Base-by-base conservation (phyloP, 495 filamentous ascomycete species). In the Aspergillus cavernicola region DNA sequence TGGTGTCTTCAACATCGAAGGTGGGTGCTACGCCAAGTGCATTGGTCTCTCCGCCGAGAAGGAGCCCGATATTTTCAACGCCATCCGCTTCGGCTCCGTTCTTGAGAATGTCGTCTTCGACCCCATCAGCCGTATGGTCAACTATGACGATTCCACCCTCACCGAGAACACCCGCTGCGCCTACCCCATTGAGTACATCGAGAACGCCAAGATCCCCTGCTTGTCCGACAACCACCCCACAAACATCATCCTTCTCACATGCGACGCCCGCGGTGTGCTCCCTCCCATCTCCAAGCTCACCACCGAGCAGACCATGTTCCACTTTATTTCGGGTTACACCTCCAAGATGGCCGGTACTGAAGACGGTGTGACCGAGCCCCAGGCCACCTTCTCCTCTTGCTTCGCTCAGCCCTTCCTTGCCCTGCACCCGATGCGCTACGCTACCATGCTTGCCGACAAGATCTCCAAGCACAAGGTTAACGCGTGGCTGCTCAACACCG, bases 291-390 rank as follows among this genome's bases (percentile, higher is more conserved):
- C 90, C 61, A 98, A 97, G 81, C 86, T 98, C 66, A 87, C 86
- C 79, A 82, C 86, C 61, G 88, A 90, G 64, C 93, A 98, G 76
- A 96, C 89, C 66, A 97, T 98, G 92, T 98, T 97, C 84, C 93
- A 98, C 83, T 98, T 98, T 82, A 98, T 98, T 72, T 93, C 88
- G 16, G 93, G 93, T 65, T 98, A 98, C 80, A 98, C 93, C 50
- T 97, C 95, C 64, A 98, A 98, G 86, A 97, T 98, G 95, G 95
- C 92, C 56, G 93, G 93, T 65, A 98, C 93, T 40, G 93, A 98
- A 76, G 88, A 97, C 47, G 93, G 93, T 70, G 83, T 98, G 47
- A 89, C 88, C 13, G 93, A 98, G 78, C 93, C 93, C 59, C 88
- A 96, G 76, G 93, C 93, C 3, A 98, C 93, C 62, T 98, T 98